Percentiles rank a stretch among this genome's conserved stretches.
Evolutionary conservation across 2,329 filamentous ascomycete species (phyloP).

Genomic region (Penicillium sumatraense): DNA sequence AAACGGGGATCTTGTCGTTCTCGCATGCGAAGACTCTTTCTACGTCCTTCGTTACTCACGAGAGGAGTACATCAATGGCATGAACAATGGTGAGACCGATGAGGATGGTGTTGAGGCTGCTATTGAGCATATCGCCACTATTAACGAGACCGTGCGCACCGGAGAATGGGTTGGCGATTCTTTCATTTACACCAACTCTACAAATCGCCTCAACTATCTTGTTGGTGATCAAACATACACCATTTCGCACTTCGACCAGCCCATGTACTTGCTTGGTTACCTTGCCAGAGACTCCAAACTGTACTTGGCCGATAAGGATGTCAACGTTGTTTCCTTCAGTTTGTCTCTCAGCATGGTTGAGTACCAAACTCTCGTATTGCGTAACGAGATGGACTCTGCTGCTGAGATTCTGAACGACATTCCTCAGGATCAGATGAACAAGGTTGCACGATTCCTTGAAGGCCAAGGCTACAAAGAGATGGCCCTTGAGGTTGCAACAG

Average conservation of each 20-base stretch:
- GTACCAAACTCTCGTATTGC: slow-evolving; percentile 94
- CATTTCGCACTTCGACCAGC: slow-evolving; percentile 92
- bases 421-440: slow-evolving; percentile 92
- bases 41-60: slow-evolving; percentile 92
- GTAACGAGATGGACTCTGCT: slow-evolving; percentile 90
- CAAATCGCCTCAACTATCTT: slow-evolving; percentile 95
- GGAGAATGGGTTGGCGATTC: slow-evolving; percentile 98
- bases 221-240: slow-evolving; percentile 98
- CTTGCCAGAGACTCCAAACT: slow-evolving; percentile 93
- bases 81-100: slow-evolving; percentile 81
- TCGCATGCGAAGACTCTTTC: slow-evolving; percentile 93
- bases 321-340: slow-evolving; percentile 85
- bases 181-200: slow-evolving; percentile 98
- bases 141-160: slow-evolving; percentile 89
- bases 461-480: slow-evolving; percentile 97
- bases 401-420: slow-evolving; percentile 83
- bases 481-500: slow-evolving; percentile 90
- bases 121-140: slow-evolving; percentile 94
- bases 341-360: slow-evolving; percentile 92
- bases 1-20: slow-evolving; percentile 86
- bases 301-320: slow-evolving; percentile 95
- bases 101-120: slow-evolving; percentile 92
- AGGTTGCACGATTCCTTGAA: slow-evolving; percentile 95
- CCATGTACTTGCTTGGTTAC: slow-evolving; percentile 94
- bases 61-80: slow-evolving; percentile 82